A percentile compares a stretch with the other conserved stretches of the same genome.
Conservation (phyloP, 805 yeast genomes). For the Candida alai region DNA sequence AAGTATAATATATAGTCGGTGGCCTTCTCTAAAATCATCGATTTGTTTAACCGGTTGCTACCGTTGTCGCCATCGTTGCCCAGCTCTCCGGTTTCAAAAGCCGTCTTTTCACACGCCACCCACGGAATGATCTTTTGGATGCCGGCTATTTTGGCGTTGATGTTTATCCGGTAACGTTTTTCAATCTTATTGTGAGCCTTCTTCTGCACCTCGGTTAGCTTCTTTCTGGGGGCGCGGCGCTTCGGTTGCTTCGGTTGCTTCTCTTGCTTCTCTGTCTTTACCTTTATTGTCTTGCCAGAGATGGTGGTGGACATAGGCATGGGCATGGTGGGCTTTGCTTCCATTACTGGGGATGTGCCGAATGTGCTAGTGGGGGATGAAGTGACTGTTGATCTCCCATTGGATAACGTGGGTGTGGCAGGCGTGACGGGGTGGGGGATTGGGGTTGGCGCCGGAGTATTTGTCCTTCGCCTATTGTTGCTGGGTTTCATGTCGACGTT, state of each 20-base stretch:
- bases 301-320: neutral
- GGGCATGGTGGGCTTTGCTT: neutral
- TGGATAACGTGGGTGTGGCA: neutral
- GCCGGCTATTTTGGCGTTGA: constrained; percentile 67
- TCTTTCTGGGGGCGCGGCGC: constrained; percentile 50
- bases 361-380: constrained; percentile 1
- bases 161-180: constrained; percentile 65
- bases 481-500: constrained; percentile 2
- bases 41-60: constrained; percentile 49
- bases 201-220: constrained; percentile 56
- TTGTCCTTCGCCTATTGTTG: too few species aligned
- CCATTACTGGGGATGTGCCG: too few species aligned
- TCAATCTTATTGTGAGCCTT: constrained; percentile 73
- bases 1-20: constrained; percentile 54
- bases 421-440: neutral
- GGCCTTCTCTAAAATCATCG: constrained; percentile 66
- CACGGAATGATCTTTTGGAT: constrained; percentile 66
- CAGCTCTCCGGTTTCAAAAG: constrained; percentile 46
- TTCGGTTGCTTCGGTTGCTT: constrained; percentile 9
- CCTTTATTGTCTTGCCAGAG: neutral
- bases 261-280: neutral
- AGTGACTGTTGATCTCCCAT: neutral
- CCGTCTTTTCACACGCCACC: constrained; percentile 59
- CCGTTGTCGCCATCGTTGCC: constrained; percentile 2
- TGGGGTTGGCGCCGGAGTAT: neutral